Base-by-base conservation (phyloP, 352 stramenopile species). In the Globisporangium rhizosaccharum region DNA sequence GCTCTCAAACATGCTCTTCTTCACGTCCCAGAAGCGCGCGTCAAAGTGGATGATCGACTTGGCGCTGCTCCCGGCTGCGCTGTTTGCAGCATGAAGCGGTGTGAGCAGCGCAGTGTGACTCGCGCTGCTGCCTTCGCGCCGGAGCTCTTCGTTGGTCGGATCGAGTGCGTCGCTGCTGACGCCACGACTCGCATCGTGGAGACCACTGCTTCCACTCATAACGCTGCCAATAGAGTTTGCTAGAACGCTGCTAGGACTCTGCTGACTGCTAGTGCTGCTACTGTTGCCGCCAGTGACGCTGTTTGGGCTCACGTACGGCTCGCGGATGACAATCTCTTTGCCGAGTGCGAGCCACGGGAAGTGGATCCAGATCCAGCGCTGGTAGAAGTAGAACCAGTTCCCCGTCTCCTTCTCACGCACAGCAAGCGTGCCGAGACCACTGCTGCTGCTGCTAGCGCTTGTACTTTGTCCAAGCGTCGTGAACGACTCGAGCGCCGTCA, bases 361-460 rank as follows among this genome's bases (percentile, higher is more conserved):
- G 53, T 96, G 83, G 55, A 97, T 94, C 91, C 91, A 97, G 25
- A 97, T 79, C 91, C 91, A 97, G 39, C 91, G 82, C 61, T 95
- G 80, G 61, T 96, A 97, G 60, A 87, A 94, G 67, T 91, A 97
- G 51, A 96, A 90, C 53, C 79, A 75, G 58, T 92, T 87, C 48
- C 68, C 70, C 6, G 60, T 45, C 60, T 36, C 64, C 62, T 25
- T 84, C 71, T 28, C 85, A 79, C 50, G 87, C 72, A 25, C 74
- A 82, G 25, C 59, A 50, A 41, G 63, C 48, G 33, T 50, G 25
- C 41, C n/a, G 33, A 9, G 49, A 12, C 15, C 15, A n/a, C 17
- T 45, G 30, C 28, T 41, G 41, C 20, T 44, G 42, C 41, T 58
- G 26, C 6, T 15, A n/a, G 44, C n/a, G 23, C 39, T 30, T 28